A percentile compares a stretch with the other conserved stretches of the same genome.
These are phyloP conservation scores for Eucalyptus pumila DNA, from an alignment of 345 rosid genomes.

Conservation along the genomic window DNA sequence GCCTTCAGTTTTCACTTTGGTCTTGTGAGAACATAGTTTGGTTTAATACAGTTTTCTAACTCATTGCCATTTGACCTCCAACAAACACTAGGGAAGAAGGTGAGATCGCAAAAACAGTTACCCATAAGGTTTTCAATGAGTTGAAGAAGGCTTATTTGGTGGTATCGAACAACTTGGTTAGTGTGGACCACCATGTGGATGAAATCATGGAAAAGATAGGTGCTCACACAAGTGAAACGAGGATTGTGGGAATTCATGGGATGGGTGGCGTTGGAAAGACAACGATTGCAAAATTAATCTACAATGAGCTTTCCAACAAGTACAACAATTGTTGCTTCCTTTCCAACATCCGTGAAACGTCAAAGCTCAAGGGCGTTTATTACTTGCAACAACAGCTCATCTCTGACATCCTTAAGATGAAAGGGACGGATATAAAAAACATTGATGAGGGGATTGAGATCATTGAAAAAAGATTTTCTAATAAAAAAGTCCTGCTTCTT, in stretches of 20 bases:
- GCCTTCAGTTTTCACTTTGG: not conserved
- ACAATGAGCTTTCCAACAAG: not conserved
- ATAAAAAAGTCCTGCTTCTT: not conserved
- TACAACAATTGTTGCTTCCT: not conserved
- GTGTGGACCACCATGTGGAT: not conserved
- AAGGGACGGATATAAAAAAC: accelerated
- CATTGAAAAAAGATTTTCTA: accelerated
- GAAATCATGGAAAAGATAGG: not conserved
- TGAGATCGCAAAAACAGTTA: accelerated
- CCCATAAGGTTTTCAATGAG: not conserved
- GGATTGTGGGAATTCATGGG: not conserved
- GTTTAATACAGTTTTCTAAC: not conserved
- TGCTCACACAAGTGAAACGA: not conserved
- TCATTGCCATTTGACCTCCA: not conserved
- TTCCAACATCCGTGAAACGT: not conserved
- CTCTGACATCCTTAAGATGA: accelerated
- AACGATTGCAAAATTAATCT: not conserved
- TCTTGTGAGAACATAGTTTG: not conserved
- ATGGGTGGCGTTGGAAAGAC: not conserved
- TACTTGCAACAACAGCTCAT: not conserved
- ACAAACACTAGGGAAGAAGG: not conserved
- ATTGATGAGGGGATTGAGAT: not conserved
- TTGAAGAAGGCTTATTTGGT: not conserved
- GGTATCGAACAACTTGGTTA: not conserved
- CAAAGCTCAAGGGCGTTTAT: accelerated